These are phyloP conservation scores for Penicillium nordicum DNA, from an alignment of 2,329 filamentous ascomycete species.

Conservation along the genomic window DNA sequence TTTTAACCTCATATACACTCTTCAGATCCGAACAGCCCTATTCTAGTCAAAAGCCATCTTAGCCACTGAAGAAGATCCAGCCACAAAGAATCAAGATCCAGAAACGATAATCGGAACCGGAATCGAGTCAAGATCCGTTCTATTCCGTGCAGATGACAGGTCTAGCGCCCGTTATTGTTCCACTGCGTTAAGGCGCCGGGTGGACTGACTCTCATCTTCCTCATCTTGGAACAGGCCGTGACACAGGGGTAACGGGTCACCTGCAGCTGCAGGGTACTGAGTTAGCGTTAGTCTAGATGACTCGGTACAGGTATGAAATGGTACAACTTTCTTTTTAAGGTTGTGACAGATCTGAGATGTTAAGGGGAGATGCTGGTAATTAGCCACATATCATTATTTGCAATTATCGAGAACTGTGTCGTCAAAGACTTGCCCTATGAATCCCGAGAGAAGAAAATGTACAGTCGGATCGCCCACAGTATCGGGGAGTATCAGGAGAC, in stretches of 20 bases:
- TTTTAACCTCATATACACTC: background rate
- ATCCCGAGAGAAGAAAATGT: background rate
- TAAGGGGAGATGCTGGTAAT: background rate
- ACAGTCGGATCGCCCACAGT: background rate
- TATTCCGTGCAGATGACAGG: slow-evolving; percentile 3
- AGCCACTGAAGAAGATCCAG: slow-evolving; percentile 11
- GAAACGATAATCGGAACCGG: slow-evolving; percentile 11
- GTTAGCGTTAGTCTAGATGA: background rate
- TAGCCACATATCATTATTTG: background rate
- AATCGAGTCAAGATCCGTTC: slow-evolving; percentile 10
- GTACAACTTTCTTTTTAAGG: background rate
- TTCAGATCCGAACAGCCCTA: background rate
- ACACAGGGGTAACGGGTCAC: slow-evolving; percentile 9
- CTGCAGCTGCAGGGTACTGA: slow-evolving; percentile 1
- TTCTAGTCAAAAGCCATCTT: background rate
- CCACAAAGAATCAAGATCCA: slow-evolving; percentile 10
- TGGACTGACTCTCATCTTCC: slow-evolving; percentile 12
- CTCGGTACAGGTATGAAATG: background rate
- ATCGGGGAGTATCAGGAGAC: slow-evolving; percentile 2
- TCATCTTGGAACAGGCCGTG: background rate
- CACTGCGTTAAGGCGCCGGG: slow-evolving; percentile 10
- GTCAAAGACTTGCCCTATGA: background rate
- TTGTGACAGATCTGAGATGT: slow-evolving; percentile 1
- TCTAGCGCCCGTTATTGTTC: slow-evolving; percentile 6
- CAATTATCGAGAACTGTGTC: background rate